Percentiles rank a stretch among this genome's conserved stretches.
These are phyloP conservation scores for Ogataea hybrid DNA, from an alignment of 1,139 yeast species.

Conservation along the genomic window DNA sequence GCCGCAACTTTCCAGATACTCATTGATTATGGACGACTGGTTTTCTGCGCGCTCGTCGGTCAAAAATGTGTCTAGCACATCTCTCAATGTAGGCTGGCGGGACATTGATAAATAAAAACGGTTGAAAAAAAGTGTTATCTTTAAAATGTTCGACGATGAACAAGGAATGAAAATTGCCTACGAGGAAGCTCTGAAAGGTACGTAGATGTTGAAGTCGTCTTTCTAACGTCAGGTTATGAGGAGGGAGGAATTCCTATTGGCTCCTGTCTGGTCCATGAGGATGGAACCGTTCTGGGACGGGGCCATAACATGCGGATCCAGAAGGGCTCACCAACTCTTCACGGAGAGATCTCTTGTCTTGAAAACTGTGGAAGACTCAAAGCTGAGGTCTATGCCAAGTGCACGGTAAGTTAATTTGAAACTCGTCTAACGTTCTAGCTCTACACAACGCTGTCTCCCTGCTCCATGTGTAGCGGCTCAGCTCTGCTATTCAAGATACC, in stretches of 20 bases:
- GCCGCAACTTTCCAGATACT: constrained; percentile 6
- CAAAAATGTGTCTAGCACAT: constrained; percentile 22
- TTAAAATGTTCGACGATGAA: constrained; percentile 49
- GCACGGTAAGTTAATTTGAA: constrained; percentile 44
- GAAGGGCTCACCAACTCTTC: constrained; percentile 73
- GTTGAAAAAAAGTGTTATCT: not conserved
- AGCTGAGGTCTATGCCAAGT: constrained; percentile 63
- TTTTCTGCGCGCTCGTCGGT: constrained; percentile 11
- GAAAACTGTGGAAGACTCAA: constrained; percentile 87
- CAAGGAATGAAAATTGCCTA: constrained; percentile 68
- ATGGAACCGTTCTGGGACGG: constrained; percentile 76
- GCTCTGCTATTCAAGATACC: constrained; percentile 83
- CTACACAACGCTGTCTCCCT: constrained; percentile 91
- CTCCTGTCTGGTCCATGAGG: constrained; percentile 68
- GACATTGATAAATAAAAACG: constrained; percentile 3
- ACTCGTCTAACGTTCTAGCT: constrained; percentile 36
- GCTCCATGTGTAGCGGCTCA: constrained; percentile 95
- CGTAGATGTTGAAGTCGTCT: constrained; percentile 22
- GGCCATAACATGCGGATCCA: constrained; percentile 92
- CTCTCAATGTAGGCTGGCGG: constrained; percentile 21
- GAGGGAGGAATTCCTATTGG: constrained; percentile 96
- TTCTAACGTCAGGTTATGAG: constrained; percentile 42
- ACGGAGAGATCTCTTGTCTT: constrained; percentile 86
- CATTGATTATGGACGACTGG: constrained; percentile 7
- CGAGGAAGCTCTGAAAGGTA: constrained; percentile 67